Conservation (phyloP, 2,329 filamentous ascomycete species). For the Cyclaneusma minus region DNA sequence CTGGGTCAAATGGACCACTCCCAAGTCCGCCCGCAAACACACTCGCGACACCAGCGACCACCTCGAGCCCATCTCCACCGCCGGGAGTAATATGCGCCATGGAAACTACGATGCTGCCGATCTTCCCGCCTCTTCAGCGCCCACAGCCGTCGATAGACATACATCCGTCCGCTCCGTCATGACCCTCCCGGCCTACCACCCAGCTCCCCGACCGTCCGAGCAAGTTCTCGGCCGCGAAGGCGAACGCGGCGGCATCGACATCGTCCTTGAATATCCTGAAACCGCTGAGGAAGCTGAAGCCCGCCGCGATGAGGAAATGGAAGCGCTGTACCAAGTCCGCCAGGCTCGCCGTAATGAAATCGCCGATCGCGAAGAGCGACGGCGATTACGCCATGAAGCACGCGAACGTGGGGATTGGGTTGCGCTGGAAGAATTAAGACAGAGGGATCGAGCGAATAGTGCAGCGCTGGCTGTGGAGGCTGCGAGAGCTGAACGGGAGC, state of each 20-base stretch:
- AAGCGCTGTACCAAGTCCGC: slow-evolving; percentile 79
- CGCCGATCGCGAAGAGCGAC: slow-evolving; percentile 62
- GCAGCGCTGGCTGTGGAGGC: slow-evolving; percentile 38
- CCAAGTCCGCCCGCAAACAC: too few species aligned
- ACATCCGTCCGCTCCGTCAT: slow-evolving; percentile 86
- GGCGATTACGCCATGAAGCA: slow-evolving; percentile 55
- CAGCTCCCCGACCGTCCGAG: slow-evolving; percentile 58
- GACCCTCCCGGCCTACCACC: slow-evolving; percentile 77
- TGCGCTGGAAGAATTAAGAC: slow-evolving; percentile 47
- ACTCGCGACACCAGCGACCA: neutral
- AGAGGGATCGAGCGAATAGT: slow-evolving; percentile 28
- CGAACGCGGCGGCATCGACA: slow-evolving; percentile 80
- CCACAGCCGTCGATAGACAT: slow-evolving; percentile 52
- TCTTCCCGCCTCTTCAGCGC: too few species aligned
- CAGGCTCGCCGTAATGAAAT: slow-evolving; percentile 59
- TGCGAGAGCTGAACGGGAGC: slow-evolving; percentile 36
- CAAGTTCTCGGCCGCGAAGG: slow-evolving; percentile 77
- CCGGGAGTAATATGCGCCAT: slow-evolving; percentile 15
- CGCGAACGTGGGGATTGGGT: slow-evolving; percentile 53
- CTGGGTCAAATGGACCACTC: slow-evolving; percentile 38
- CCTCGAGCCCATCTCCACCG: slow-evolving; percentile 2
- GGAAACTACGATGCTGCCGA: slow-evolving; percentile 15
- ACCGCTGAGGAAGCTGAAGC: slow-evolving; percentile 63
- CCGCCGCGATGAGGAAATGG: slow-evolving; percentile 71
- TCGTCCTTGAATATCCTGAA: slow-evolving; percentile 74